Percentiles rank a stretch among this genome's conserved stretches.
Evolutionary conservation across 2,329 filamentous ascomycete genomes (phyloP).

Genomic region (Epichloe bromicola): DNA sequence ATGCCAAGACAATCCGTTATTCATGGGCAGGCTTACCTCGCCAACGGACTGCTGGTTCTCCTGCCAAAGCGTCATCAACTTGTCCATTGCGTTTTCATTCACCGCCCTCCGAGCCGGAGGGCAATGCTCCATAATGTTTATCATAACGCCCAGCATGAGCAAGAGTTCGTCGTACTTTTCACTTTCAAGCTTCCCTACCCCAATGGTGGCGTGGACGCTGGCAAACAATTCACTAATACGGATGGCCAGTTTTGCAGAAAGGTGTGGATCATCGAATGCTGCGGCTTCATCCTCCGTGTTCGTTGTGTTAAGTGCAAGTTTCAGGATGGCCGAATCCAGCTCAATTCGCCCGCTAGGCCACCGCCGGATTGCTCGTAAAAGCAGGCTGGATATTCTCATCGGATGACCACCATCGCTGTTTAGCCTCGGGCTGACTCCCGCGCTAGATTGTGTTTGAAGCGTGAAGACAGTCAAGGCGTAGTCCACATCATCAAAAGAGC

Average conservation of each 20-base stretch:
- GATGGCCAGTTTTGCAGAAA: constrained; percentile 35
- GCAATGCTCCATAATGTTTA: constrained; percentile 77
- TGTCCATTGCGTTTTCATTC: constrained; percentile 33
- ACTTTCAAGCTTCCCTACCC: constrained; percentile 33
- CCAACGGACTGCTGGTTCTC: constrained; percentile 50
- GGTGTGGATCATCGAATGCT: constrained; percentile 48
- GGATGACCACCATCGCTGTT: constrained; percentile 14
- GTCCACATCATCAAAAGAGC: constrained; percentile 18
- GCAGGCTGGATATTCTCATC: constrained; percentile 17
- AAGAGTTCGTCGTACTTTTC: constrained; percentile 57
- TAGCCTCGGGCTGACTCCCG: constrained; percentile 11
- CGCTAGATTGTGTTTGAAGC: constrained; percentile 22
- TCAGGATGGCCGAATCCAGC: constrained; percentile 19
- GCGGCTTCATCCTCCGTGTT: constrained; percentile 68
- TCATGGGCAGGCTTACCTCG: constrained; percentile 44
- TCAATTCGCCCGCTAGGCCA: constrained; percentile 18
- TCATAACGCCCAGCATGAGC: constrained; percentile 67
- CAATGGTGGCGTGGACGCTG: constrained; percentile 33
- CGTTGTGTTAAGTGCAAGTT: constrained; percentile 72
- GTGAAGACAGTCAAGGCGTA: constrained; percentile 31
- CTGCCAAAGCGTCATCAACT: constrained; percentile 53
- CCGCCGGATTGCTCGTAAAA: constrained; percentile 15
- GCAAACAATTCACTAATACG: constrained; percentile 40
- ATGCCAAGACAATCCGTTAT: not conserved
- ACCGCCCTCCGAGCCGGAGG: constrained; percentile 39